These are phyloP conservation scores for Ceratocystis papillata DNA, from an alignment of 2,329 filamentous ascomycete species.

Conservation along the genomic window DNA sequence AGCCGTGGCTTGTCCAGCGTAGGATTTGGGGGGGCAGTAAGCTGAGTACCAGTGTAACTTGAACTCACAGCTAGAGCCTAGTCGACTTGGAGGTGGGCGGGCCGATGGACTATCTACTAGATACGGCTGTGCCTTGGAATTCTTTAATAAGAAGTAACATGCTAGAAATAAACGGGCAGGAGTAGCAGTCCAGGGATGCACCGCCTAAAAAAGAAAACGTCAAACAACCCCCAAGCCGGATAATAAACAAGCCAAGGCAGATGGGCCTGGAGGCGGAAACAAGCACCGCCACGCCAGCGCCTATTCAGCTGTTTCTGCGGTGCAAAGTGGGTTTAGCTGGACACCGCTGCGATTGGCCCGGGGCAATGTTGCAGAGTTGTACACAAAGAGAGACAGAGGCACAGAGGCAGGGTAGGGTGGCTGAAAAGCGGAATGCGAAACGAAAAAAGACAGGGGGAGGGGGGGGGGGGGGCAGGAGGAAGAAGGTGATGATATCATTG, in stretches of 20 bases:
- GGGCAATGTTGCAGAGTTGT: background rate
- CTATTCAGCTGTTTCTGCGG: slow-evolving; percentile 1
- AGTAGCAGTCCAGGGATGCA: background rate
- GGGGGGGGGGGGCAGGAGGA: background rate
- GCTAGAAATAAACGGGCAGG: background rate
- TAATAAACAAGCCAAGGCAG: too few species aligned
- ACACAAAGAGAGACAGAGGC: background rate
- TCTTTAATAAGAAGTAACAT: slow-evolving; percentile 1
- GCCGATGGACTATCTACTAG: background rate
- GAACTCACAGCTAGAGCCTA: too few species aligned
- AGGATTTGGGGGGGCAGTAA: too few species aligned
- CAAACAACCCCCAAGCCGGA: slow-evolving; percentile 1
- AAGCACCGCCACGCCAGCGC: background rate
- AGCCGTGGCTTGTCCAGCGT: too few species aligned
- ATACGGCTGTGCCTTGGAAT: background rate
- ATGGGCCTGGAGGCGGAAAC: background rate
- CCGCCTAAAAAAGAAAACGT: background rate
- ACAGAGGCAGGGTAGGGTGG: background rate
- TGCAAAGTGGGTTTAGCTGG: background rate
- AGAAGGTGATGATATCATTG: background rate
- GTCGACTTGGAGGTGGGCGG: background rate
- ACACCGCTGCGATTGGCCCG: background rate
- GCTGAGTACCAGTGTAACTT: too few species aligned
- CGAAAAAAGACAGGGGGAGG: background rate
- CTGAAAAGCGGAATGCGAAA: background rate